Conservation (phyloP, 768 basidiomycete species). For the Tricholoma furcatifolium region DNA sequence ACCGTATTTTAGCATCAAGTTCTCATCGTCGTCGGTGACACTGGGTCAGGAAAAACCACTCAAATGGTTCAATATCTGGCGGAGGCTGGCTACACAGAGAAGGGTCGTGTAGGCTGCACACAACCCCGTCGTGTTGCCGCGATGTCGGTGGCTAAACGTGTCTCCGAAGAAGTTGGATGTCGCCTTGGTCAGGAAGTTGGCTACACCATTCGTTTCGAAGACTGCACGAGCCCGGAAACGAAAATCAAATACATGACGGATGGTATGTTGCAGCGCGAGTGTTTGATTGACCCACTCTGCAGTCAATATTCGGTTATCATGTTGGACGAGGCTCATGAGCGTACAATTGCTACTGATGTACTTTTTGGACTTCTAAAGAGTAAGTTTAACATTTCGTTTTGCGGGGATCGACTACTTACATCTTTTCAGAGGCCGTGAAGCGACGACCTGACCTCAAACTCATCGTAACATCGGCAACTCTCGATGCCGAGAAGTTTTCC, state of each 20-base stretch:
- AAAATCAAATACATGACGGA: slow-evolving; percentile 99
- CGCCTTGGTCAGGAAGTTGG: slow-evolving; percentile 97
- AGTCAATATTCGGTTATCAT: slow-evolving; percentile 94
- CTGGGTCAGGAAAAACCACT: slow-evolving; percentile 98
- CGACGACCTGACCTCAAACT: slow-evolving; percentile 94
- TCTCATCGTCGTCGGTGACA: slow-evolving; percentile 97
- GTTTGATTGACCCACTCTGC: slow-evolving; percentile 92
- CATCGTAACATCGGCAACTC: slow-evolving; percentile 96
- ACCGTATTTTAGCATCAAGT: slow-evolving; percentile 75
- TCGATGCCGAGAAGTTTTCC: slow-evolving; percentile 99
- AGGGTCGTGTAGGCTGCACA: slow-evolving; percentile 91
- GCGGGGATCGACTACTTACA: slow-evolving; percentile 14
- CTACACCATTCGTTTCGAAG: slow-evolving; percentile 98
- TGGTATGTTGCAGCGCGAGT: slow-evolving; percentile 98
- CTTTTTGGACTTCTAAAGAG: slow-evolving; percentile 95
- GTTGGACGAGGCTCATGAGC: slow-evolving; percentile 98
- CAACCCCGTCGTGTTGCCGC: slow-evolving; percentile 99
- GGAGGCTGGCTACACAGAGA: slow-evolving; percentile 90
- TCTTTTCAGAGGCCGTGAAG: slow-evolving; percentile 80
- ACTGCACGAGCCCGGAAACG: slow-evolving; percentile 97
- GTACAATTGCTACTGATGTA: slow-evolving; percentile 98
- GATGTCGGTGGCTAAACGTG: slow-evolving; percentile 98
- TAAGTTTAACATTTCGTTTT: slow-evolving; percentile 28
- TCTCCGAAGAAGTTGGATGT: slow-evolving; percentile 97
- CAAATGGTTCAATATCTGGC: slow-evolving; percentile 99